Conservation (phyloP, 1,284 basidiomycete species). For the Peniophora sp. region DNA sequence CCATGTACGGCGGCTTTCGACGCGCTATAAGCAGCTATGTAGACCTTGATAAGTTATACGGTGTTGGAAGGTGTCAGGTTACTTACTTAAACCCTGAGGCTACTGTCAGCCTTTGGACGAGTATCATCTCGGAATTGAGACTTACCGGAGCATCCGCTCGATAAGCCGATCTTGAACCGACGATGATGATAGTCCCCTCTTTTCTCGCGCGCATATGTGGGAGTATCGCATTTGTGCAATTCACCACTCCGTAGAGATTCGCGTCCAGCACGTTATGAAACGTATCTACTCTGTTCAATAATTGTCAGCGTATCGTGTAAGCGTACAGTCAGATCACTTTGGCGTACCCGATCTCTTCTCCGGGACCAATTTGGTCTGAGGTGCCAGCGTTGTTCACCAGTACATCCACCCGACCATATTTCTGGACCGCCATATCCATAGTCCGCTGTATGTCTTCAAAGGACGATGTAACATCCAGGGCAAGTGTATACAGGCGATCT, state of each 20-base stretch:
- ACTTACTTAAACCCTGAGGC: neutral
- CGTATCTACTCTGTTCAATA: neutral
- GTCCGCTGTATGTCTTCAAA: neutral
- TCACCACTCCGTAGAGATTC: neutral
- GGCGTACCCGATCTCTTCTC: neutral
- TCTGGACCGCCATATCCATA: neutral
- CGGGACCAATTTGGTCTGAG: neutral
- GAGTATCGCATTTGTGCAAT: neutral
- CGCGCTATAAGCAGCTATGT: neutral
- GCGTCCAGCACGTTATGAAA: neutral
- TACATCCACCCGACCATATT: neutral
- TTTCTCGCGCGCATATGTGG: neutral
- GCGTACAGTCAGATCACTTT: neutral
- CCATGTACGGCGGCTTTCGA: neutral
- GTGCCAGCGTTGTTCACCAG: neutral
- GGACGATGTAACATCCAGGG: neutral
- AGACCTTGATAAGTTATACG: slow-evolving; percentile 5
- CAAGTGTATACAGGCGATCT: neutral
- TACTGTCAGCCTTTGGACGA: neutral
- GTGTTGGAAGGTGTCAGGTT: slow-evolving; percentile 1
- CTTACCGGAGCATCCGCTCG: neutral
- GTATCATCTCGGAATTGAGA: neutral
- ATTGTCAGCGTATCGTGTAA: neutral
- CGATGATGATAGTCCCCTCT: neutral
- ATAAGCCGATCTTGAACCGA: neutral